phyloP scores from a whole-genome alignment of 78 protist genomes.

The Chrysochromulina parva region DNA sequence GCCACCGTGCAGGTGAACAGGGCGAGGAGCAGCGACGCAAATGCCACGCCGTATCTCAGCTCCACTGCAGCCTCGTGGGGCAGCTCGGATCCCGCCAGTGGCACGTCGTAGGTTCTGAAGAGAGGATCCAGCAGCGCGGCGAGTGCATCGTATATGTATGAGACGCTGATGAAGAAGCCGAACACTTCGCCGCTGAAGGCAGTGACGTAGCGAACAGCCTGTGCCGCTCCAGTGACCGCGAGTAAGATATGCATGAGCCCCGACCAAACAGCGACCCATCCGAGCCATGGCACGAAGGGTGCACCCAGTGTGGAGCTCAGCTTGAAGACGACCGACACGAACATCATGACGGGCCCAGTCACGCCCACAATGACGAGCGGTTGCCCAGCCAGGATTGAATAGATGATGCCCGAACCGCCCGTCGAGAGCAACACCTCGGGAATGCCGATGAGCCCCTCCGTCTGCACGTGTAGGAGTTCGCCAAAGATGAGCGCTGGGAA shows the following conservation, averaged over 20 bases:
- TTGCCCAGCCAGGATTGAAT: not conserved
- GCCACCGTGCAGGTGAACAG: no score
- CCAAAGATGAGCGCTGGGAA: not conserved
- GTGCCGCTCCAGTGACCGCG: not conserved
- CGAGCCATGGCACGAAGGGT: not conserved
- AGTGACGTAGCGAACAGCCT: no score
- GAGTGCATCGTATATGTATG: not conserved
- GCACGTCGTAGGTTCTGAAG: no score
- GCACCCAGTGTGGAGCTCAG: not conserved
- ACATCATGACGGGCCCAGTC: not conserved
- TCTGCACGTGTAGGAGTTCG: not conserved
- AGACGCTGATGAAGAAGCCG: not conserved
- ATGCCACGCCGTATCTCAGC: no score
- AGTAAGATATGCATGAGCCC: not conserved
- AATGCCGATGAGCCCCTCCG: not conserved
- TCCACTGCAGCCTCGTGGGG: no score
- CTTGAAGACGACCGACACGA: not conserved
- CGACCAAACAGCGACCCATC: not conserved
- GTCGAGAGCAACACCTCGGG: not conserved
- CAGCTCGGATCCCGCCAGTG: no score
- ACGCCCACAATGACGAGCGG: conserved; percentile 11
- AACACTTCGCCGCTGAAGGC: no score
- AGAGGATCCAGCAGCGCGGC: no score
- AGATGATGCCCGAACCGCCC: not conserved
- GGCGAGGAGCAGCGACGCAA: no score